Percentiles rank a stretch among this genome's conserved stretches.
These are phyloP conservation scores for Globisporangium mamillatum DNA, from an alignment of 352 stramenopile genomes.

Conservation along the genomic window DNA sequence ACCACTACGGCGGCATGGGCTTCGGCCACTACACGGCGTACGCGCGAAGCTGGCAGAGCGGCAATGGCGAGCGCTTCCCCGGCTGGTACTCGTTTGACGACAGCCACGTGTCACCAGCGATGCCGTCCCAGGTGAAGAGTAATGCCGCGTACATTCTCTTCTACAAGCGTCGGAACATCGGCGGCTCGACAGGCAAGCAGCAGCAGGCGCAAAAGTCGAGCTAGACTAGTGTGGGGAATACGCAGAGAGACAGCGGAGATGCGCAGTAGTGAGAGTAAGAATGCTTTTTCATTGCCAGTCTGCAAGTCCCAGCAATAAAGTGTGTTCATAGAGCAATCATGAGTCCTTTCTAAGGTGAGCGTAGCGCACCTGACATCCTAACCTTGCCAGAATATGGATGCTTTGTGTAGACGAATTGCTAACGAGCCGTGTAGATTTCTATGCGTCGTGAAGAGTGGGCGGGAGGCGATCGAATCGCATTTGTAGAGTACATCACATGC, in stretches of 20 bases:
- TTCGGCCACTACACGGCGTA: slow-evolving; percentile 91
- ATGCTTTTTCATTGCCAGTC: not conserved
- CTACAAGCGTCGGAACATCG: slow-evolving; percentile 72
- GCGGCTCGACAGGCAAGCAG: not conserved
- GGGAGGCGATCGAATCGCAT: not conserved
- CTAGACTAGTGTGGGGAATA: not conserved
- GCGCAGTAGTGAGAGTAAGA: not conserved
- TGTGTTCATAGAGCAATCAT: slow-evolving; percentile 11
- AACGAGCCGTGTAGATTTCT: not conserved
- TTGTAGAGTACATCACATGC: not conserved
- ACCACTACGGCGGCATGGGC: slow-evolving; percentile 88
- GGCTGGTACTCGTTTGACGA: slow-evolving; percentile 88
- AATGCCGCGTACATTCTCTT: slow-evolving; percentile 89
- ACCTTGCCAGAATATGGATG: not conserved
- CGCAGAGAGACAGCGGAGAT: not conserved
- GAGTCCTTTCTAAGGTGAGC: not conserved
- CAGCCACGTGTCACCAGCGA: slow-evolving; percentile 59
- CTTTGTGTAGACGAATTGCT: not conserved
- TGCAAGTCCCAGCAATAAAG: not conserved
- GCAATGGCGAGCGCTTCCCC: slow-evolving; percentile 49
- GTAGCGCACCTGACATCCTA: not conserved
- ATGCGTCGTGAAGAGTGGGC: not conserved
- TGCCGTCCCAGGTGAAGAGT: slow-evolving; percentile 61
- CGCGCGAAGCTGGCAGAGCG: slow-evolving; percentile 64
- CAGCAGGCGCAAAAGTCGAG: not conserved